A percentile compares a stretch with the other conserved stretches of the same genome.
These are phyloP conservation scores for Lactifluus echinatus DNA, from an alignment of 768 basidiomycete species.

Conservation along the genomic window DNA sequence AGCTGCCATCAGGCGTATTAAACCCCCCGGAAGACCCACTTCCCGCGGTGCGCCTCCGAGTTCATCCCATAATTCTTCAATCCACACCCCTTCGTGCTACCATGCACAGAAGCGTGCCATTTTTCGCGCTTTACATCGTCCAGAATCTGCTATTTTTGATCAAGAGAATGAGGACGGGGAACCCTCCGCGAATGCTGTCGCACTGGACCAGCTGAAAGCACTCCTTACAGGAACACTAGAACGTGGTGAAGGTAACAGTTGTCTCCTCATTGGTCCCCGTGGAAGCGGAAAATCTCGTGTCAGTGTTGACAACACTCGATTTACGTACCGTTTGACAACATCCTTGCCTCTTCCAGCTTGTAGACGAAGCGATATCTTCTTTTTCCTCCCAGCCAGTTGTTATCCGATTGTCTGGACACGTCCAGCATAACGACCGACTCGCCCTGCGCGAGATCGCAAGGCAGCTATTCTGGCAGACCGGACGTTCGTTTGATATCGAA, in stretches of 20 bases:
- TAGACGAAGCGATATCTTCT: constrained; percentile 46
- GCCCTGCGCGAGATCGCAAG: constrained; percentile 90
- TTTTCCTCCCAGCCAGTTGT: constrained; percentile 51
- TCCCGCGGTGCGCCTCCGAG: constrained; percentile 11
- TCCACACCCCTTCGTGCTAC: constrained; percentile 38
- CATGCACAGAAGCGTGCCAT: constrained; percentile 51
- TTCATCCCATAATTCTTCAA: constrained; percentile 29
- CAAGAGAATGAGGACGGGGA: constrained; percentile 29
- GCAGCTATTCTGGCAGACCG: constrained; percentile 74
- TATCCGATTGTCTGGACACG: constrained; percentile 77
- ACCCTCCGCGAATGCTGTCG: constrained; percentile 40
- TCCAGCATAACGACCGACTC: constrained; percentile 75
- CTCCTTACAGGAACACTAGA: constrained; percentile 65
- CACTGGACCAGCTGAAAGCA: constrained; percentile 48
- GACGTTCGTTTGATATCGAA: constrained; percentile 37
- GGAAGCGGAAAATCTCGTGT: constrained; percentile 82
- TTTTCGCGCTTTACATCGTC: constrained; percentile 36
- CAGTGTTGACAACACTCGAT: constrained; percentile 22
- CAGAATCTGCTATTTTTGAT: constrained; percentile 19
- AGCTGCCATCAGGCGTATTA: background rate
- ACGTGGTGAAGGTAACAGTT: constrained; percentile 90
- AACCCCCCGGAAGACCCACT: background rate
- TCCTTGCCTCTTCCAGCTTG: constrained; percentile 35
- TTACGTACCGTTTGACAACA: constrained; percentile 6
- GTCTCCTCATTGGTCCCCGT: constrained; percentile 74